These are phyloP conservation scores for Agrocybe chaxingu DNA, from an alignment of 768 basidiomycete genomes.

Conservation along the genomic window DNA sequence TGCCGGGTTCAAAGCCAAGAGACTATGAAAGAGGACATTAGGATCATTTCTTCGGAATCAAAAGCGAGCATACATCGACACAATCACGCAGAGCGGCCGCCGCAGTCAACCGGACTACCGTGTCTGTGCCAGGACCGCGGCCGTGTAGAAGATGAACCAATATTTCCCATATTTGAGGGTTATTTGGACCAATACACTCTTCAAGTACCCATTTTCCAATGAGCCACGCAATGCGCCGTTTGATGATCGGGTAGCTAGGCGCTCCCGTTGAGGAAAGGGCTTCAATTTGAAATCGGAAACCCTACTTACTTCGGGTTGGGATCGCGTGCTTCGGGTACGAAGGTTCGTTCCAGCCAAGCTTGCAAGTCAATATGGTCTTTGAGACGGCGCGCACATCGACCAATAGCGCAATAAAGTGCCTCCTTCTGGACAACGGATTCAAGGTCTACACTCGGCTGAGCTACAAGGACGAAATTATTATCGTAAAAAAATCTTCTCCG, in stretches of 20 bases:
- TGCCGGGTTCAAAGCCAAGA: slow-evolving; percentile 54
- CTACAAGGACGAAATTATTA: slow-evolving; percentile 19
- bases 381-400: slow-evolving; percentile 70
- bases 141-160: slow-evolving; percentile 74
- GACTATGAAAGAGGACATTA: slow-evolving; percentile 39
- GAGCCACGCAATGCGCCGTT: slow-evolving; percentile 93
- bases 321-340: slow-evolving; percentile 57
- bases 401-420: slow-evolving; percentile 84
- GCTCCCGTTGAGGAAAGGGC: slow-evolving; percentile 6
- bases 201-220: slow-evolving; percentile 87
- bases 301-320: slow-evolving; percentile 53
- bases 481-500: background rate
- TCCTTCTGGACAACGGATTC: slow-evolving; percentile 73
- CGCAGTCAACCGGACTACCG: slow-evolving; percentile 84
- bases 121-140: slow-evolving; percentile 67
- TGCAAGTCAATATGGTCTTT: slow-evolving; percentile 65
- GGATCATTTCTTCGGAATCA: background rate
- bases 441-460: slow-evolving; percentile 50
- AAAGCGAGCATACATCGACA: slow-evolving; percentile 63
- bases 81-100: slow-evolving; percentile 78
- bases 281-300: background rate
- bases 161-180: slow-evolving; percentile 74
- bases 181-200: slow-evolving; percentile 54
- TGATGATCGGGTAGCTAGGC: slow-evolving; percentile 82
- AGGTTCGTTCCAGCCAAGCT: slow-evolving; percentile 61